Conservation (phyloP, 371 early-diverging fungal genomes). For the Coemansia sp. region DNA sequence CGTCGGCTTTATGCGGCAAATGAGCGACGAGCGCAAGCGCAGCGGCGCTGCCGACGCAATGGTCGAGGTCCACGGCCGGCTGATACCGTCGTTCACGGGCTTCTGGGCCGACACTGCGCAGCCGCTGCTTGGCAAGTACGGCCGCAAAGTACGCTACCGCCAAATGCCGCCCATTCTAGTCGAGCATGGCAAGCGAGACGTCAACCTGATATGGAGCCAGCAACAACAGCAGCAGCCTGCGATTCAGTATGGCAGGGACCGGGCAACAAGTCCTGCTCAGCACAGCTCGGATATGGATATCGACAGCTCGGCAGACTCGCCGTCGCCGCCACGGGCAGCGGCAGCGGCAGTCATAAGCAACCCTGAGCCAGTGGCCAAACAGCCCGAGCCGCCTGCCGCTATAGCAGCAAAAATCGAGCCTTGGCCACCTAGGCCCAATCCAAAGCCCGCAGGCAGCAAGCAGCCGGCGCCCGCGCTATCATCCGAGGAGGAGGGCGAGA, state of each 20-base stretch:
- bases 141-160: constrained; percentile 30
- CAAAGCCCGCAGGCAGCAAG: not conserved
- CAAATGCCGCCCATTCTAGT: constrained; percentile 26
- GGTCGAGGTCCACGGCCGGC: constrained; percentile 19
- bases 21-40: constrained; percentile 26
- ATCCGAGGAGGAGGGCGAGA: constrained; percentile 9
- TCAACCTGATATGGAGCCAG: not conserved
- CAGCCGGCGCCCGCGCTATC: not conserved
- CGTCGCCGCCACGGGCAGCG: not conserved
- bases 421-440: not conserved
- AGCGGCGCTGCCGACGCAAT: constrained; percentile 9
- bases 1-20: constrained; percentile 38
- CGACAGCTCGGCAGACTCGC: constrained; percentile 15
- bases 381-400: not conserved
- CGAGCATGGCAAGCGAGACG: not conserved
- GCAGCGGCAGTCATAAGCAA: not conserved
- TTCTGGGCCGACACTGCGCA: constrained; percentile 36
- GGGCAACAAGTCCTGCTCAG: constrained; percentile 3
- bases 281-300: constrained; percentile 29
- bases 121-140: constrained; percentile 31
- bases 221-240: not conserved
- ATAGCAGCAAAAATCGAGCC: not conserved
- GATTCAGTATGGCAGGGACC: not conserved
- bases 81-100: constrained; percentile 42
- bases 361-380: no score